These are phyloP conservation scores for Lecanicillium sp. DNA, from an alignment of 2,329 filamentous ascomycete genomes.

Conservation along the genomic window DNA sequence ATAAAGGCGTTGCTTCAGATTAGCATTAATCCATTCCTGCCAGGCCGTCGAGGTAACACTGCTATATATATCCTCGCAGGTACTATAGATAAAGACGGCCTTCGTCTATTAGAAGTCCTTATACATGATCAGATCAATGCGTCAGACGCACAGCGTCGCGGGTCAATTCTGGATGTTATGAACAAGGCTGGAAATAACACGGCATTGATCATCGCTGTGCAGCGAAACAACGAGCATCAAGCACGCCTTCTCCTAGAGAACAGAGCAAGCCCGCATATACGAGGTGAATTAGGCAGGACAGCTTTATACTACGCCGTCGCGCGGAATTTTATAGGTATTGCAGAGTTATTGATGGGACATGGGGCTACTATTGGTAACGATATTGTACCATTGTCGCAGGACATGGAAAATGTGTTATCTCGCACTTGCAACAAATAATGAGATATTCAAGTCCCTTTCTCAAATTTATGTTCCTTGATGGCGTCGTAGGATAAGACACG, in stretches of 20 bases:
- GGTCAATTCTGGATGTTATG: not conserved
- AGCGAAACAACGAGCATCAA: not conserved
- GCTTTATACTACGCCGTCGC: conserved; percentile 1
- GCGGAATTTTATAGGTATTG: not conserved
- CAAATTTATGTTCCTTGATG: not conserved
- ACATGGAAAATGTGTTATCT: conserved; percentile 1
- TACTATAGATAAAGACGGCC: not conserved
- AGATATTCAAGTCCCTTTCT: not conserved
- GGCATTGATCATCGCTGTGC: not conserved
- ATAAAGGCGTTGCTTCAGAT: not conserved
- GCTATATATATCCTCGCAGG: conserved; percentile 1
- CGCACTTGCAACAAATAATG: not conserved
- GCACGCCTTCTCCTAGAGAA: not conserved
- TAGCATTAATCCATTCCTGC: conserved; percentile 1
- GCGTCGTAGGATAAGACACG: no score
- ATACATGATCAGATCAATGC: not conserved
- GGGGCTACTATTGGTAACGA: not conserved
- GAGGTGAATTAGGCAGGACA: not conserved
- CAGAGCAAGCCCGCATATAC: not conserved
- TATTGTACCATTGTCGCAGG: not conserved
- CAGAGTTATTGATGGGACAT: not conserved
- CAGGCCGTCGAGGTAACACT: not conserved
- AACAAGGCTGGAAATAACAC: not conserved
- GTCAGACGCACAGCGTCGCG: not conserved
- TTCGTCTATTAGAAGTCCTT: not conserved